Conservation (phyloP, 306 rosid genomes). For the Castanospermum australe region DNA sequence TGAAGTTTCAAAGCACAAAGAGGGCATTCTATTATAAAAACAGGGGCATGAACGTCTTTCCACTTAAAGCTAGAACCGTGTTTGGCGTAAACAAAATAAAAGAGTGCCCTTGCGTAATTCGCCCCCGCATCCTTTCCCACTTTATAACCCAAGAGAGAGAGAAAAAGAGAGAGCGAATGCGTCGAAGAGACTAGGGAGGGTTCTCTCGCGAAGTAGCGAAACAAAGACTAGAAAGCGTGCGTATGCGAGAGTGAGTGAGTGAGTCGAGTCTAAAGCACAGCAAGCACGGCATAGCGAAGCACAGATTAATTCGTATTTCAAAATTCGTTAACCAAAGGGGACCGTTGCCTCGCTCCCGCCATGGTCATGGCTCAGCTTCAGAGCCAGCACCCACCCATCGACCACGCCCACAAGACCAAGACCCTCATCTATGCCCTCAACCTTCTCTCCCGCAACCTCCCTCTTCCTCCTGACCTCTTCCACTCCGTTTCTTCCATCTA, state of each 20-base stretch:
- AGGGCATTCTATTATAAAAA: background rate
- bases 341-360: constrained; percentile 75
- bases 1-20: background rate
- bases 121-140: background rate
- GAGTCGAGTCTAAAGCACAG: constrained; percentile 6
- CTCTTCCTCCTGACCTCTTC: constrained; percentile 78
- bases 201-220: background rate
- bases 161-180: constrained; percentile 25
- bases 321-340: constrained; percentile 40
- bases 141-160: constrained; percentile 16
- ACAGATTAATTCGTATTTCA: constrained; percentile 23
- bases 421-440: constrained; percentile 87
- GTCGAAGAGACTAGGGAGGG: constrained; percentile 48
- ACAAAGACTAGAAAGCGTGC: background rate
- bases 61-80: background rate
- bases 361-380: constrained; percentile 70
- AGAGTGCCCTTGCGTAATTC: background rate
- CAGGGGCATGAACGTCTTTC: constrained; percentile 21
- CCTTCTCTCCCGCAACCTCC: constrained; percentile 90
- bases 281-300: background rate
- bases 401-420: constrained; percentile 51
- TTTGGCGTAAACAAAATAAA: constrained; percentile 21
- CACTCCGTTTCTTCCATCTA: constrained; percentile 76
- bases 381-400: constrained; percentile 38
- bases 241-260: background rate